These are phyloP conservation scores for Trichomonascaceae sp. DNA, from an alignment of 1,139 yeast species.

Conservation along the genomic window DNA sequence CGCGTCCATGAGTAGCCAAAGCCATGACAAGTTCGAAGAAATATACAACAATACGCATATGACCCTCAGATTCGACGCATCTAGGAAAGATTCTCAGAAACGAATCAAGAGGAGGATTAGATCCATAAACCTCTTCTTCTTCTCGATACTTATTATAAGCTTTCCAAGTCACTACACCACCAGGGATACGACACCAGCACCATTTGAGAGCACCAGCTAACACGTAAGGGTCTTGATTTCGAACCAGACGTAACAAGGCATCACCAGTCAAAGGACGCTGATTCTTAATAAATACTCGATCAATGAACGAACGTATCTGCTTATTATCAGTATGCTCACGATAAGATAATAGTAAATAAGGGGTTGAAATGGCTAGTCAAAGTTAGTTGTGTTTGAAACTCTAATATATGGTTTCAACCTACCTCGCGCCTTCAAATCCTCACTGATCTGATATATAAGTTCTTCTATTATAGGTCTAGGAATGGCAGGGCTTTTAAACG, in stretches of 20 bases:
- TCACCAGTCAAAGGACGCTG: conserved; percentile 26
- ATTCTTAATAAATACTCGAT: conserved; percentile 23
- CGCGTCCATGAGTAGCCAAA: conserved; percentile 75
- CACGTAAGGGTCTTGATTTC: conserved; percentile 26
- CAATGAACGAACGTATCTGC: conserved; percentile 24
- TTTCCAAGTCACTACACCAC: conserved; percentile 82
- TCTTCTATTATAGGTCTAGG: conserved; percentile 28
- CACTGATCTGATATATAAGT: conserved; percentile 27
- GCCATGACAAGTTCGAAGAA: conserved; percentile 75
- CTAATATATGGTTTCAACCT: conserved; percentile 10
- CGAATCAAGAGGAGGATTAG: conserved; percentile 59
- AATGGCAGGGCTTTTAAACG: conserved; percentile 20
- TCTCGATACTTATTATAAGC: conserved; percentile 65
- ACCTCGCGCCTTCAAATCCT: conserved; percentile 31
- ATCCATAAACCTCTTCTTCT: conserved; percentile 51
- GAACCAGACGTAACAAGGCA: conserved; percentile 24
- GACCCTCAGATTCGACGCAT: conserved; percentile 75
- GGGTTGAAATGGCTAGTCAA: conserved; percentile 27
- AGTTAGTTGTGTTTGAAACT: neutral
- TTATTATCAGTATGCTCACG: conserved; percentile 24
- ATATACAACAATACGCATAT: conserved; percentile 83
- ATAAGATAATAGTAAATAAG: conserved; percentile 30
- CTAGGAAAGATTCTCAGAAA: conserved; percentile 78
- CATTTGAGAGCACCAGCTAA: conserved; percentile 69
- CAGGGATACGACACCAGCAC: conserved; percentile 77